Percentiles rank a stretch among this genome's conserved stretches.
These are phyloP conservation scores for Plasmodium blacklocki DNA, from an alignment of 169 alveolate species.

Conservation along the genomic window DNA sequence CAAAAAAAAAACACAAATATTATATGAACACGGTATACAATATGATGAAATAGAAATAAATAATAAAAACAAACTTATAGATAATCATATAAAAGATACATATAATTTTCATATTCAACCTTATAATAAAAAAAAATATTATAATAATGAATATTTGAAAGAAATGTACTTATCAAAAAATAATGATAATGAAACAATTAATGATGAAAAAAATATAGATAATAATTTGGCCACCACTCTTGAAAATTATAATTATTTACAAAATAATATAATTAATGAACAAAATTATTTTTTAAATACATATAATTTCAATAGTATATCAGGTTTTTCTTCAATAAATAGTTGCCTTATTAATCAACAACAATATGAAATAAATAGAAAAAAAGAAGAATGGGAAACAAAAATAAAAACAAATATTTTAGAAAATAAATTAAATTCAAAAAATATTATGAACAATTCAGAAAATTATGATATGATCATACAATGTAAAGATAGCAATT, in stretches of 20 bases:
- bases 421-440: constrained; percentile 24
- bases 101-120: neutral
- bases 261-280: neutral
- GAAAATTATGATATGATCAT: constrained; percentile 2
- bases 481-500: constrained; percentile 6
- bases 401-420: neutral
- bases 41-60: neutral
- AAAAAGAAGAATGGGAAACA: constrained; percentile 33
- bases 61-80: too few relatives aligned
- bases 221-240: neutral
- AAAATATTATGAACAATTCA: neutral
- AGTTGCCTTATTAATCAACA: constrained; percentile 19
- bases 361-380: neutral
- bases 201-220: constrained; percentile 1
- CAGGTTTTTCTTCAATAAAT: constrained; percentile 41
- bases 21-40: neutral
- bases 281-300: constrained; percentile 18
- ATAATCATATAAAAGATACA: neutral
- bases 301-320: constrained; percentile 10
- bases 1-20: too few relatives aligned
- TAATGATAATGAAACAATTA: neutral
- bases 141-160: constrained; percentile 1
- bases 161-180: neutral
- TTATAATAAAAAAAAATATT: neutral
- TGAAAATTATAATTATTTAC: neutral